These are phyloP conservation scores for Boletus subparvulus DNA, from an alignment of 768 basidiomycete species.

Conservation along the genomic window DNA sequence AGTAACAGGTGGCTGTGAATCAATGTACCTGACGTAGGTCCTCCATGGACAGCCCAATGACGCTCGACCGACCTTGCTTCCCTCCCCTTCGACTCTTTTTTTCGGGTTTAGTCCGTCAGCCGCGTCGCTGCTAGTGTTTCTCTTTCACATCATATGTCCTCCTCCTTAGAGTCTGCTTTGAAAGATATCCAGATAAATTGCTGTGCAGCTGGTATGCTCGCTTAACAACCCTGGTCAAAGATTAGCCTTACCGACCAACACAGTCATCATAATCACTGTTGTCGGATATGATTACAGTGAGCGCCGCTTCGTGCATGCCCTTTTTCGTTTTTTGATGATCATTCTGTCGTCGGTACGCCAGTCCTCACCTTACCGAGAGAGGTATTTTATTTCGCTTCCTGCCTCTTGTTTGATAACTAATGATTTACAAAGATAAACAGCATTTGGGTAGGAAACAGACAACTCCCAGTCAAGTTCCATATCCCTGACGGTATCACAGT, in stretches of 20 bases:
- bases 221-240: not conserved
- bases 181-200: not conserved
- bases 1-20: not conserved
- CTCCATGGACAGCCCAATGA: not conserved
- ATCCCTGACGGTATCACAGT: not conserved
- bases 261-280: constrained; percentile 4
- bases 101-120: not conserved
- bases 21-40: too few species aligned
- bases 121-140: not conserved
- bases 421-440: constrained; percentile 4
- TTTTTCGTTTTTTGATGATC: not conserved
- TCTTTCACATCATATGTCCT: not conserved
- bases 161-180: not conserved
- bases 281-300: constrained; percentile 19
- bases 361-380: constrained; percentile 16
- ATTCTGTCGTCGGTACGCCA: not conserved
- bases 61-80: not conserved
- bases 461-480: too few species aligned
- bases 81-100: not conserved
- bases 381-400: not conserved
- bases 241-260: not conserved
- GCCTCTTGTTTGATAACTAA: not conserved
- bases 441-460: constrained; percentile 10
- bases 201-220: not conserved
- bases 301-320: not conserved